Conservation (phyloP, 306 rosid genomes). For the Begonia loranthoides region DNA sequence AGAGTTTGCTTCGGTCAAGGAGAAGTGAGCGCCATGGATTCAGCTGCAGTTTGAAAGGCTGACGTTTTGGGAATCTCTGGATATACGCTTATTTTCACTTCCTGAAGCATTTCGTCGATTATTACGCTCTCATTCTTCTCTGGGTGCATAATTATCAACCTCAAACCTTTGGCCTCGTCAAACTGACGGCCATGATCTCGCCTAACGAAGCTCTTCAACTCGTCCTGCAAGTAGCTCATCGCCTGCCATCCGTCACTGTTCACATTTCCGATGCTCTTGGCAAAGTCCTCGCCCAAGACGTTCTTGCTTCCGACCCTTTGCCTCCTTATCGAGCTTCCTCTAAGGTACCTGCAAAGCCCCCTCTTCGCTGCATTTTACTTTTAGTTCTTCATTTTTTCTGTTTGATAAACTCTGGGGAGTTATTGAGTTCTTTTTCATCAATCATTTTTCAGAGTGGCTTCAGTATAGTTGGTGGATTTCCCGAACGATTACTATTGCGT, state of each 20-base stretch:
- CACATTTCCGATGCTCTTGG: slow-evolving; percentile 60
- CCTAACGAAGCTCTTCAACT: slow-evolving; percentile 33
- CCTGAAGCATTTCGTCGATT: no score
- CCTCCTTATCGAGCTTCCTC: slow-evolving; percentile 76
- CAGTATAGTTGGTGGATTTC: background rate
- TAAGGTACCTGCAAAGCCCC: slow-evolving; percentile 28
- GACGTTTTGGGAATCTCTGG: no score
- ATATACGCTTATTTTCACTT: no score
- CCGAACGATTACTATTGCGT: background rate
- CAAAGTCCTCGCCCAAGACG: slow-evolving; percentile 57
- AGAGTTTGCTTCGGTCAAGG: no score
- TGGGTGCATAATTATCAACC: no score
- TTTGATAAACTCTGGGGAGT: background rate
- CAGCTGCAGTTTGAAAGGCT: no score
- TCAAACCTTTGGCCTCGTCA: background rate
- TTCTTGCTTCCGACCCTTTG: slow-evolving; percentile 54
- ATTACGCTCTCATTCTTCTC: no score
- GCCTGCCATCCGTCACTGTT: slow-evolving; percentile 41
- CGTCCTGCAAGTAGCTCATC: slow-evolving; percentile 33
- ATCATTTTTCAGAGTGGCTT: background rate
- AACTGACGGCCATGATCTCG: slow-evolving; percentile 29
- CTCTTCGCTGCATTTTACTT: background rate
- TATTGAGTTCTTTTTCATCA: background rate
- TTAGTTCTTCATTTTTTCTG: background rate
- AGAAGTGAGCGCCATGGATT: no score